Percentiles rank a stretch among this genome's conserved stretches.
phyloP scores from a whole-genome alignment of 2,329 filamentous ascomycete species.

The Trichoderma sp. region DNA sequence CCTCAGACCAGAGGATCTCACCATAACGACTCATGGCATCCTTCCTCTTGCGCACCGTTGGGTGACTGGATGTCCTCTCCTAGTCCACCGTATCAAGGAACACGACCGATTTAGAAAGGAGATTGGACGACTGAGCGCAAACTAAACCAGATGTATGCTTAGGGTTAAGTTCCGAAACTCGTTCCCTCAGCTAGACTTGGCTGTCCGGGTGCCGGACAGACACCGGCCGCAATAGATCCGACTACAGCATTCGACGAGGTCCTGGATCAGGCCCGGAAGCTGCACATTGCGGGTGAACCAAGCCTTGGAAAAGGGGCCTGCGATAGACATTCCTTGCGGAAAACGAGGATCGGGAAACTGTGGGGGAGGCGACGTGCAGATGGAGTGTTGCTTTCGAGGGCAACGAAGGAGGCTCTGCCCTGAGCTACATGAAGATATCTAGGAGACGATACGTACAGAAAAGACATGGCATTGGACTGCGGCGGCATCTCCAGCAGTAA shows the following conservation, averaged over 20 bases:
- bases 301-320: slow-evolving; percentile 40
- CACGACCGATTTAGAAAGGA: slow-evolving; percentile 58
- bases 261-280: slow-evolving; percentile 61
- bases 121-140: slow-evolving; percentile 71
- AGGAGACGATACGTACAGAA: neutral
- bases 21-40: slow-evolving; percentile 71
- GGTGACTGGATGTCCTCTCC: slow-evolving; percentile 57
- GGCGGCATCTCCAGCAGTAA: slow-evolving; percentile 1
- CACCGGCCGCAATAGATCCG: slow-evolving; percentile 39
- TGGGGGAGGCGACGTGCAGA: slow-evolving; percentile 70
- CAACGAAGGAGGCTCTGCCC: slow-evolving; percentile 45
- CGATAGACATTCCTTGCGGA: slow-evolving; percentile 62
- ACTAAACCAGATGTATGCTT: slow-evolving; percentile 71
- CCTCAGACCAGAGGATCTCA: slow-evolving; percentile 70
- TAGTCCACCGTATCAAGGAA: slow-evolving; percentile 45
- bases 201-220: slow-evolving; percentile 38
- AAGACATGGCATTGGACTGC: neutral
- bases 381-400: slow-evolving; percentile 21
- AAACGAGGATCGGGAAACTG: slow-evolving; percentile 75
- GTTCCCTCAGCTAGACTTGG: slow-evolving; percentile 53
- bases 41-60: slow-evolving; percentile 52
- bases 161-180: slow-evolving; percentile 95
- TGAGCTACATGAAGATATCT: neutral
- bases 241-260: slow-evolving; percentile 48
- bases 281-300: slow-evolving; percentile 46